Evolutionary conservation across 1,284 basidiomycete species (phyloP), one percentile per base, ranked within the genome.

Genomic region (Cutaneotrichosporon cavernicola): DNA sequence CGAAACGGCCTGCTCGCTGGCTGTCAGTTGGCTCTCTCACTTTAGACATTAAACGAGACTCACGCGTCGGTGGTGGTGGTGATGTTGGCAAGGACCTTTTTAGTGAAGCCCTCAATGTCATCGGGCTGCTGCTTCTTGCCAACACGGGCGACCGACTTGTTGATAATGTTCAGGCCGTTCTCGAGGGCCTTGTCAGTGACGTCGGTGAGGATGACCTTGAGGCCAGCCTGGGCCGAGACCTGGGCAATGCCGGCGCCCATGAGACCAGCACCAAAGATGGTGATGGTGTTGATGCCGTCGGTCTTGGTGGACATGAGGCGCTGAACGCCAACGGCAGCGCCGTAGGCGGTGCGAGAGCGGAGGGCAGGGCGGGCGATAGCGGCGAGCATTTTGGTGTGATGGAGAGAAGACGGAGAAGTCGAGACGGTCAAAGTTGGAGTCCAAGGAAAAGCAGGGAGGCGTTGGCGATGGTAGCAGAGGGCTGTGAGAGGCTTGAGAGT

Each of bases 211-310:
- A 78, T 68, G 49, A 81, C 78, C 73, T 82, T 82, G 67, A 82
- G 69, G 2, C 82, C 82, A 60, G 75, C 80, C 72, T 81, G 80
- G 32, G 83, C 83, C 1, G 80, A 80, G 11, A 84, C 81, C 68
- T 84, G 83, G 2, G 81, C 83, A 46, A 84, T 84, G 8, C 83
- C 83, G 61, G 83, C 81, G 66, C 83, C 83, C 83, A 84, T 84
- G 57, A 84, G 71, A 0, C 83, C 83, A 31, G 81, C 82, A 18
- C 82, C 81, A 68, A 83, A 82, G 30, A 82, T 76, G 9, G 82
- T 82, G 59, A 83, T 60, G 51, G 73, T 70, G 65, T 82, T 64
- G 40, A 82, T 72, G 56, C 40, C 61, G 31, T 36, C 34, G 18
- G 43, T 55, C 22, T 62, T 47, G 32, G 59, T 56, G 49, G 65